phyloP scores from a whole-genome alignment of 176 grass and related monocot species.

The Eleusine coracana region DNA sequence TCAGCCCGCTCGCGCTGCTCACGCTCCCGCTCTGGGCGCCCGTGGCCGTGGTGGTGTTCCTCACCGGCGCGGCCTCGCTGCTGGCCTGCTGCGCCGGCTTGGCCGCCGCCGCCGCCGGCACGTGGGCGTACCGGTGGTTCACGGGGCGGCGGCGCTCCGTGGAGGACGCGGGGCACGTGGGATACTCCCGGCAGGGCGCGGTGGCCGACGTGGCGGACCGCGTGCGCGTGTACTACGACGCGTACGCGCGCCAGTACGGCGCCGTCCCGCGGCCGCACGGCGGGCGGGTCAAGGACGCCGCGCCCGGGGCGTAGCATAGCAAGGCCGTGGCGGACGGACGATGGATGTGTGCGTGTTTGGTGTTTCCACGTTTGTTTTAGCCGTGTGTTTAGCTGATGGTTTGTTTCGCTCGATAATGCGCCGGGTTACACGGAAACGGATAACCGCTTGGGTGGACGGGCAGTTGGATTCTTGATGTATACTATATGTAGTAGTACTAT shows the following conservation, averaged over 20 bases:
- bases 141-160: slow-evolving; percentile 45
- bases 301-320: slow-evolving; percentile 53
- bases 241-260: slow-evolving; percentile 46
- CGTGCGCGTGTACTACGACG: slow-evolving; percentile 47
- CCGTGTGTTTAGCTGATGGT: neutral
- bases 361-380: neutral
- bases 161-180: slow-evolving; percentile 27
- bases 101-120: slow-evolving; percentile 40
- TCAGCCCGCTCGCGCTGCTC: slow-evolving; percentile 66
- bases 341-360: neutral
- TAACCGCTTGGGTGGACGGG: neutral
- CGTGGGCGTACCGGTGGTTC: slow-evolving; percentile 65
- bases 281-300: slow-evolving; percentile 63
- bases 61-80: slow-evolving; percentile 32
- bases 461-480: neutral
- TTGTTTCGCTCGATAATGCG: neutral
- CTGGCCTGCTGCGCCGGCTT: slow-evolving; percentile 43
- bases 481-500: neutral
- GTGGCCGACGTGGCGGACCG: slow-evolving; percentile 44
- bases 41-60: slow-evolving; percentile 9
- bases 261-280: slow-evolving; percentile 41
- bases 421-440: neutral
- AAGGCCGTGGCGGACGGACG: too few species aligned
- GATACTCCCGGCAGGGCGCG: slow-evolving; percentile 28
- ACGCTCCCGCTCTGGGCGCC: slow-evolving; percentile 69